A percentile compares a stretch with the other conserved stretches of the same genome.
Conservation (phyloP, 805 yeast species). For the Spathaspora sp. region DNA sequence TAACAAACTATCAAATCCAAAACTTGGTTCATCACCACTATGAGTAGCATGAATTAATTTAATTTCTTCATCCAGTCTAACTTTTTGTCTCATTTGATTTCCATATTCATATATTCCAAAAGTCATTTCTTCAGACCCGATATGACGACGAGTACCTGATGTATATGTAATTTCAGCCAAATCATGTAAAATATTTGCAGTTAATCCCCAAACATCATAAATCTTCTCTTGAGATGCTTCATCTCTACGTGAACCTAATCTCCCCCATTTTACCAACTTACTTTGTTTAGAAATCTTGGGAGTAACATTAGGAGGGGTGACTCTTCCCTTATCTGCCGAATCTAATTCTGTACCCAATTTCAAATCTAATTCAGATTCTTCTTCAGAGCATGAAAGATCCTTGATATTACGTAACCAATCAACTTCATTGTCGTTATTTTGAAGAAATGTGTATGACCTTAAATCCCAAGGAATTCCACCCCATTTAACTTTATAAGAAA, state of each 20-base stretch:
- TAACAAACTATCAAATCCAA: constrained; percentile 43
- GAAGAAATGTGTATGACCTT: constrained; percentile 60
- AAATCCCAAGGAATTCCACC: constrained; percentile 69
- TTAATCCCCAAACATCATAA: constrained; percentile 79
- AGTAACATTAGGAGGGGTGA: constrained; percentile 3
- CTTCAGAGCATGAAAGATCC: constrained; percentile 55
- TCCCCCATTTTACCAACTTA: constrained; percentile 32
- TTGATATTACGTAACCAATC: constrained; percentile 57
- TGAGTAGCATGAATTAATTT: constrained; percentile 40
- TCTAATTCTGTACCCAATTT: constrained; percentile 12
- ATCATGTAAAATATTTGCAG: constrained; percentile 77
- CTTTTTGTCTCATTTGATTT: constrained; percentile 46
- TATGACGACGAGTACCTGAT: constrained; percentile 12
- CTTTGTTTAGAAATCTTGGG: constrained; percentile 8
- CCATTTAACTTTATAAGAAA: constrained; percentile 49
- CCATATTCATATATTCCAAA: constrained; percentile 52
- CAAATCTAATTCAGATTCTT: constrained; percentile 11
- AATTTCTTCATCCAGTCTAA: constrained; percentile 52
- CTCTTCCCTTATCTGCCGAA: constrained; percentile 8
- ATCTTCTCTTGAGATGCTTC: constrained; percentile 41
- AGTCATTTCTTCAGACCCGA: constrained; percentile 68
- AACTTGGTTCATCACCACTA: constrained; percentile 21
- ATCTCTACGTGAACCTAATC: constrained; percentile 35
- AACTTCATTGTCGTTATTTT: constrained; percentile 51
- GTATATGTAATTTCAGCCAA: constrained; percentile 52